Evolutionary conservation across 345 rosid genomes (phyloP), one percentile per base, ranked within the genome.

Genomic region (Aquilaria malaccensis): DNA sequence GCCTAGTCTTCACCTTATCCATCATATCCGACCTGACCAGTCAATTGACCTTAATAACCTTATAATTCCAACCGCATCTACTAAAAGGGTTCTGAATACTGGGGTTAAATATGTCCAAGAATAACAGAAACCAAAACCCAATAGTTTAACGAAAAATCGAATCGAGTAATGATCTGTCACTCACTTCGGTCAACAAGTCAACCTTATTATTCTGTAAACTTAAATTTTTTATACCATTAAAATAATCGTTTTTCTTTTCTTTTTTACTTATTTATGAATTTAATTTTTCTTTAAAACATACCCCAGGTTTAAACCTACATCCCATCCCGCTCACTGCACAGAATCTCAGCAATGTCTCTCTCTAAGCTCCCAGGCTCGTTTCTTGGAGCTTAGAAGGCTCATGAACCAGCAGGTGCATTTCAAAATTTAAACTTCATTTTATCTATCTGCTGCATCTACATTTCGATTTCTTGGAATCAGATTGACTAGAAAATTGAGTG

Each of bases 301-400:
- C 43, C 43, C 7, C 2, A 57, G 58, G 60, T 73, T 73, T 60
- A 64, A 73, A 73, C 63, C 14, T 59, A 33, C 47, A 50, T 59
- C 10, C 56, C 9, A 48, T 56, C 70, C 73, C 77, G 72, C 72
- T 45, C 71, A 30, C 47, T 41, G 48, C 33, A 32, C 69, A 66
- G 1, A 59, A 10, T 33, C 10, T 46, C 3, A 51, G 49, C 60
- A 22, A 45, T 58, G 30, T 30, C 65, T 64, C 45, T 55, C 62
- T 50, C 67, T 4, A 45, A 54, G 62, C 69, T 71, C 62, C 33
- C 43, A 66, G 50, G 3, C 3, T 50, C 58, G 69, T 58, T 66
- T 66, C 58, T 66, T 58, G 45, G 69, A 66, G 69, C 63, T 66
- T 58, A 66, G 62, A 6, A 58, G 57, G 56, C 50, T 33, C 2